Evolutionary conservation across 2,329 filamentous ascomycete species (phyloP).

Genomic region (Arthrobotrys megalospora): DNA sequence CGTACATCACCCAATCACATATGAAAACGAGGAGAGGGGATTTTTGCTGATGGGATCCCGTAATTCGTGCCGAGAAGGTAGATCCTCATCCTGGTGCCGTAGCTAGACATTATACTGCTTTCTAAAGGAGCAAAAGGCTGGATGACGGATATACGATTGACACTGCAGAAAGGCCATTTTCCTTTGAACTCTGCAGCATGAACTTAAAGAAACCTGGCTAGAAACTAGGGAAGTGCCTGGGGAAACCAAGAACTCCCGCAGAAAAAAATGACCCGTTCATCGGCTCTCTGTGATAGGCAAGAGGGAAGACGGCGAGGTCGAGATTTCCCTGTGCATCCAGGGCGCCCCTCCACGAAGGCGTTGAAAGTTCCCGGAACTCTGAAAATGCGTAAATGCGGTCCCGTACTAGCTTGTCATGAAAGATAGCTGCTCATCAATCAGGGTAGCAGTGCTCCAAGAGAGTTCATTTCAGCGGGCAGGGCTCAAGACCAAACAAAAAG

Average conservation of each 20-base stretch:
- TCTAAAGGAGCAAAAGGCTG: slow-evolving; percentile 5
- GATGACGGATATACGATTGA: slow-evolving; percentile 41
- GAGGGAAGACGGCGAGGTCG: slow-evolving; percentile 40
- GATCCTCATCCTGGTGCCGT: slow-evolving; percentile 41
- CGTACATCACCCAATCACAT: slow-evolving; percentile 15
- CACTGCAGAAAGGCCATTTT: slow-evolving; percentile 26
- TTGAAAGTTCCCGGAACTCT: slow-evolving; percentile 30
- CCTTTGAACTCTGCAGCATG: slow-evolving; percentile 23
- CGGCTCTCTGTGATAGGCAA: slow-evolving; percentile 50
- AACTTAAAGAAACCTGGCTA: slow-evolving; percentile 19
- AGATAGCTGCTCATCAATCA: neutral
- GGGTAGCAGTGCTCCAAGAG: neutral
- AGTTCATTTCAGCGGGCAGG: slow-evolving; percentile 17
- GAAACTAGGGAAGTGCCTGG: slow-evolving; percentile 11
- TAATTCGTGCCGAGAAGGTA: slow-evolving; percentile 51
- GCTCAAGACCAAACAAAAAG: slow-evolving; percentile 19
- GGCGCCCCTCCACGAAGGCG: slow-evolving; percentile 24
- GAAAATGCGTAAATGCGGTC: neutral
- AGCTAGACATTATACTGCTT: slow-evolving; percentile 13
- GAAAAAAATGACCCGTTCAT: slow-evolving; percentile 42
- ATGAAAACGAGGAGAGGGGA: slow-evolving; percentile 17
- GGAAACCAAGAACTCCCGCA: slow-evolving; percentile 19
- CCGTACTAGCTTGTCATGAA: neutral
- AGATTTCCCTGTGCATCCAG: slow-evolving; percentile 41
- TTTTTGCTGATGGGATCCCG: slow-evolving; percentile 14